Evolutionary conservation across 805 yeast genomes (phyloP).

Genomic region (Candida railenensis): DNA sequence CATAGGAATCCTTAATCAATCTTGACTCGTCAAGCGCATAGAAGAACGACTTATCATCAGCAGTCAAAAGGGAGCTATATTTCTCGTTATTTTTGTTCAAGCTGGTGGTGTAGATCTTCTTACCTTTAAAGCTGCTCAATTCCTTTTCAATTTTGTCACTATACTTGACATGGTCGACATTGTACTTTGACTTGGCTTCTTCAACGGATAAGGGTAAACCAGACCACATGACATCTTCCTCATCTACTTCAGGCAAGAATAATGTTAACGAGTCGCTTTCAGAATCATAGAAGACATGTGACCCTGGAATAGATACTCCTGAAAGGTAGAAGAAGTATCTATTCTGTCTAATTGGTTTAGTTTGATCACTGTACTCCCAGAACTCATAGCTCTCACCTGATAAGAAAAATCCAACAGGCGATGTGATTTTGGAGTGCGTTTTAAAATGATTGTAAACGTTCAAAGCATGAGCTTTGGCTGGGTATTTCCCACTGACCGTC

Average conservation of each 20-base stretch:
- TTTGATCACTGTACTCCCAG: conserved; percentile 77
- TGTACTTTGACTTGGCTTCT: conserved; percentile 64
- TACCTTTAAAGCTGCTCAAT: conserved; percentile 9
- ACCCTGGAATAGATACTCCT: conserved; percentile 81
- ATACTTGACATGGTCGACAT: conserved; percentile 80
- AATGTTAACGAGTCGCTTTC: conserved; percentile 57
- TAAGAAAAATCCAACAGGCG: conserved; percentile 44
- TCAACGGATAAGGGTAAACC: conserved; percentile 76
- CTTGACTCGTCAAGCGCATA: conserved; percentile 87
- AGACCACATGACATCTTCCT: conserved; percentile 95
- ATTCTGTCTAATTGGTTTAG: conserved; percentile 80
- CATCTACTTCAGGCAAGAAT: conserved; percentile 79
- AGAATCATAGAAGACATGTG: conserved; percentile 61
- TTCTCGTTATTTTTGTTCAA: conserved; percentile 44
- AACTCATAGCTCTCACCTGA: conserved; percentile 60
- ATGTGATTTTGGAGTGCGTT: conserved; percentile 25
- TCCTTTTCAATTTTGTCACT: conserved; percentile 46
- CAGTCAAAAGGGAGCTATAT: conserved; percentile 36
- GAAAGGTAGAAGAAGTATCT: conserved; percentile 85
- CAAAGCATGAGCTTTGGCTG: conserved; percentile 76
- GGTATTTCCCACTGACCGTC: conserved; percentile 51
- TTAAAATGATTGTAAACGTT: conserved; percentile 46
- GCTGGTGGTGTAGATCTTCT: conserved; percentile 52
- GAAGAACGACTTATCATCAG: conserved; percentile 47
- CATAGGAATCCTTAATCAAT: conserved; percentile 79